Evolutionary conservation across 1,284 basidiomycete genomes (phyloP), one percentile per base, ranked within the genome.

Genomic region (Fomitopsis schrenkii): DNA sequence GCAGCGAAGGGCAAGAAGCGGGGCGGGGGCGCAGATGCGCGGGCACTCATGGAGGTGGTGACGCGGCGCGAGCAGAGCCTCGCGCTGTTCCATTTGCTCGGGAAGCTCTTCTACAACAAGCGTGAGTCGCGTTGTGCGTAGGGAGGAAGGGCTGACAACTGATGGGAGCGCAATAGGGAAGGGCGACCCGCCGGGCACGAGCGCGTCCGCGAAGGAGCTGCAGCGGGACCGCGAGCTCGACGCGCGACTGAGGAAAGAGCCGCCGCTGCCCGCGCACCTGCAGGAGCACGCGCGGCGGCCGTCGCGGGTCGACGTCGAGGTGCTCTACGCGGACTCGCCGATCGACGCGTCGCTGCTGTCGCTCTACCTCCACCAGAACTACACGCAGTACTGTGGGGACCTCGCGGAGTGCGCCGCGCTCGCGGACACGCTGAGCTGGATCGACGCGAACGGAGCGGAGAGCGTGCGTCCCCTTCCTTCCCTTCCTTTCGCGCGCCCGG

Each of bases 31-130:
- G 58, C 45, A 8, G 64, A 36, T 42, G 71, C 70, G 12, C 70
- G 74, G 4, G 71, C 75, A 1, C 70, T 87, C 14, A 66, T 95
- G 65, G 88, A 93, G 70, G 82, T 85, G 2, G 81, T 95, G 1
- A 91, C 93, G 17, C 78, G 89, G 58, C 80, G 94, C 55, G 97
- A 98, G 68, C 90, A 94, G 67, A 91, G 88, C 59, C 77, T 99
- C 9, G 88, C 86, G 2, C 77, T 99, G 44, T 99, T 98, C 70
- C 97, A 98, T 76, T 79, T 98, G 7, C 78, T 99, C 41, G 97
- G 97, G 6, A 97, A 93, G 75, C 84, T 98, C 2, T 75, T 99
- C 56, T 99, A 97, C 74, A 98, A 97, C 75, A 99, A 98, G 75
- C 86, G 97, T 94, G 61, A 62, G 85, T 76, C 1, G n/a, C 38